These are phyloP conservation scores for Pinus tabuliformis DNA, from an alignment of 75 land plant genomes.

Conservation along the genomic window DNA sequence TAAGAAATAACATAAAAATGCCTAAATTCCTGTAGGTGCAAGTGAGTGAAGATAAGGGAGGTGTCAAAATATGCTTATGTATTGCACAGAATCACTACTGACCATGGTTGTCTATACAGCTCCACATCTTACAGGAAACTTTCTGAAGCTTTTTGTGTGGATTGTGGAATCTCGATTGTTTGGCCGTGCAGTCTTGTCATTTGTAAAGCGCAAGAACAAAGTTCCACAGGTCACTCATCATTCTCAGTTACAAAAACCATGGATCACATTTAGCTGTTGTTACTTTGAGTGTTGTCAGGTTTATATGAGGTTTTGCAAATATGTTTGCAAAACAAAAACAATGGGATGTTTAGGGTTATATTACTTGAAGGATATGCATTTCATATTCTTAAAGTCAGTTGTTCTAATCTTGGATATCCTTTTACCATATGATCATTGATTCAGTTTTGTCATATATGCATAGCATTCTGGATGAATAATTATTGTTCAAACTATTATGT, in stretches of 20 bases:
- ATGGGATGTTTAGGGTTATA: neutral
- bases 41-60: neutral
- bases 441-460: neutral
- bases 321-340: neutral
- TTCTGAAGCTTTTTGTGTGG: slow-evolving; percentile 58
- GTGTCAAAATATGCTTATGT: neutral
- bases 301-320: neutral
- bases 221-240: slow-evolving; percentile 49
- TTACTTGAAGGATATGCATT: too few species aligned
- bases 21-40: neutral
- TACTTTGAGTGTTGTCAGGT: neutral
- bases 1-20: neutral
- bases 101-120: slow-evolving; percentile 36
- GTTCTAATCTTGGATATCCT: neutral
- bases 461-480: neutral
- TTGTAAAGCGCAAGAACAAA: slow-evolving; percentile 56
- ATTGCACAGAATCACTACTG: neutral
- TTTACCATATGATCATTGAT: neutral
- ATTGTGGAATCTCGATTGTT: slow-evolving; percentile 49
- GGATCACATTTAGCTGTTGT: neutral
- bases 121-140: slow-evolving; percentile 68
- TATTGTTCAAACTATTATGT: neutral
- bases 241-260: neutral
- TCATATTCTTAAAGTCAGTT: neutral
- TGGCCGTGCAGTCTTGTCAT: slow-evolving; percentile 42